Conservation (phyloP, 192 early-diverging fungal species). For the Coemansia sp. region DNA sequence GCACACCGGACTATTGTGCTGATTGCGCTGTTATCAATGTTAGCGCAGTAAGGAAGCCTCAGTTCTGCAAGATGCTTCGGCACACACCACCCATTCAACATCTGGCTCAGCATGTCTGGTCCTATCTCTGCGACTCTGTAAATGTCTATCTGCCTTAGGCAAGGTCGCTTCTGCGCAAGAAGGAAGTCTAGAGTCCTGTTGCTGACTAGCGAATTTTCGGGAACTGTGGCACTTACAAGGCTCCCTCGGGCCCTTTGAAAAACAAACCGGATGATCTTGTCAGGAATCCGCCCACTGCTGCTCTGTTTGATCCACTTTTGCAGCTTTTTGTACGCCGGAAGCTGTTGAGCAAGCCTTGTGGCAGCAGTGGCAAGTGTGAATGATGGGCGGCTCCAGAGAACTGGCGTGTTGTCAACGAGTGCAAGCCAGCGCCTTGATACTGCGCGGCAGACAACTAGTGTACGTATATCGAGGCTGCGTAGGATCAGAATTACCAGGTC, state of each 20-base stretch:
- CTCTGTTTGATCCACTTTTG: not conserved
- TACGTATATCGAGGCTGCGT: conserved; percentile 18
- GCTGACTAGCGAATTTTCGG: conserved; percentile 6
- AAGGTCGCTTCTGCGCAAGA: conserved; percentile 22
- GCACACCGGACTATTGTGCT: conserved; percentile 14
- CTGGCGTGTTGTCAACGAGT: conserved; percentile 29
- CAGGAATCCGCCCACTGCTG: conserved; percentile 15
- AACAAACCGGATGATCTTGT: conserved; percentile 14
- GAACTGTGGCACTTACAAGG: conserved; percentile 13
- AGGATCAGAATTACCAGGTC: conserved; percentile 25
- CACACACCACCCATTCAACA: conserved; percentile 22
- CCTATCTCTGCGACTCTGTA: conserved; percentile 3
- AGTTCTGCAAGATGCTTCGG: conserved; percentile 14
- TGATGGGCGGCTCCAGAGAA: conserved; percentile 27
- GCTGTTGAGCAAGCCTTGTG: conserved; percentile 11
- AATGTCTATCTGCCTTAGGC: conserved; percentile 13
- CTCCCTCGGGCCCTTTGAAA: conserved; percentile 21
- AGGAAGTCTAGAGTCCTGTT: conserved; percentile 15
- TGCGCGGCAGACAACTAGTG: conserved; percentile 22
- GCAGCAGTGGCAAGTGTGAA: not conserved
- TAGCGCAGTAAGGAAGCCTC: conserved; percentile 25
- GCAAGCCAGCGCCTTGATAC: conserved; percentile 31
- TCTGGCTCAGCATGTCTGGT: not conserved
- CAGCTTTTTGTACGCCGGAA: conserved; percentile 37
- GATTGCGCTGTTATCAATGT: conserved; percentile 13